Base-by-base conservation (phyloP, 768 basidiomycete genomes). In the Leccinum aurantiacum region DNA sequence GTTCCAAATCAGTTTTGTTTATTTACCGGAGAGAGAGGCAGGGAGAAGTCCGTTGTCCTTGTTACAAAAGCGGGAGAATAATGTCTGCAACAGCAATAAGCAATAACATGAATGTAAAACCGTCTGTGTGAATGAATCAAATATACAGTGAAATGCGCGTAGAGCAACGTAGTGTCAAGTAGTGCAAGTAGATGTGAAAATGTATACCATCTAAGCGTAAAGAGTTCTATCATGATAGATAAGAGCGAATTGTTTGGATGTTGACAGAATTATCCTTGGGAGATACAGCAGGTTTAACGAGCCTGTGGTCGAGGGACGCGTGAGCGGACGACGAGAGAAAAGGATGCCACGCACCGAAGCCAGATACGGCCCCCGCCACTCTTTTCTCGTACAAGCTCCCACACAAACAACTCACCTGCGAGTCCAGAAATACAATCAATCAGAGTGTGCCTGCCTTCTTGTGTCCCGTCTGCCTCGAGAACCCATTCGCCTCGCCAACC, bases 401-500 rank as follows among this genome's bases (percentile, higher is more conserved):
- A 82, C 44, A 70, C 65, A 29, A 75, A 74, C 13, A 59, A 62
- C 64, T 66, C 74, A 0, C 82, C 80, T 3, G 73, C 67, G 2
- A 56, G 58, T 38, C 72, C 70, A 1, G 71, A 67, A 13, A 88
- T 72, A 65, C 84, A 85, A 60, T 85, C 79, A n/a, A 87, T 60
- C 46, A 90, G 70, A 3, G 76, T 69, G 68, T 82, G 78, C 49
- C 81, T 77, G 6, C 87, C 88, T 68, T 90, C 89, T 33, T 74
- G 77, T 17, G 90, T 92, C 1, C 90, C 91, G 56, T 90, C 88
- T 1, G 84, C 86, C 71, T 92, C 88, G n/a, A 92, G 76, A 14
- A 90, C 76, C 90, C 91, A 91, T 63, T 91, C 88, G 9, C 87
- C 87, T 33, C 80, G 76, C 86, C 91, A 89, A 6, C 85, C 87